phyloP scores from a whole-genome alignment of 1,284 basidiomycete genomes.

The Leccinum pallidistipes region DNA sequence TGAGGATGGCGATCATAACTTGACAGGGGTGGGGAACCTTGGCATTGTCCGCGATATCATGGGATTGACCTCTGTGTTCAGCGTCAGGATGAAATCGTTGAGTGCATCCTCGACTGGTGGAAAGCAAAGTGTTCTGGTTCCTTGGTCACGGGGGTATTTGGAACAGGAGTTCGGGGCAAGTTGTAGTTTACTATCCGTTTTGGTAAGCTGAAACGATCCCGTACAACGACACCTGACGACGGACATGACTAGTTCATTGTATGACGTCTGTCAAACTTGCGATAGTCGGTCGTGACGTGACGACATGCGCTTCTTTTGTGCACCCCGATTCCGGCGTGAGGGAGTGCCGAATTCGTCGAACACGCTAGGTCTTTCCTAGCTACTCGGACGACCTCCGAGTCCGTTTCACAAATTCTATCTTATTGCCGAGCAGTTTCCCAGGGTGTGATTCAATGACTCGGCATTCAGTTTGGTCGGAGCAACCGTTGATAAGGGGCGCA shows the following conservation, averaged over 20 bases:
- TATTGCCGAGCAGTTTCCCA: not conserved
- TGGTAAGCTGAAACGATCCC: not conserved
- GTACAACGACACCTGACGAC: not conserved
- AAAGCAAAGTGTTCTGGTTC: conserved; percentile 40
- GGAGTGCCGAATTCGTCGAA: conserved; percentile 4
- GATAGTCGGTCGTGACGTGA: not conserved
- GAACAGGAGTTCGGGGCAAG: conserved; percentile 50
- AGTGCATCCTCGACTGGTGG: conserved; percentile 65
- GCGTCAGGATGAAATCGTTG: conserved; percentile 60
- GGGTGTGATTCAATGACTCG: not conserved
- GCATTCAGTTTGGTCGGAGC: not conserved
- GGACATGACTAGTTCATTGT: not conserved
- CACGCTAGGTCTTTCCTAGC: conserved; percentile 3
- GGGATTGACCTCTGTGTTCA: conserved; percentile 20
- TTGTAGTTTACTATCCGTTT: conserved; percentile 33
- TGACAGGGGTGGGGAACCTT: conserved; percentile 47
- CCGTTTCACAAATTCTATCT: not conserved
- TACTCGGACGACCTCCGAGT: conserved; percentile 6
- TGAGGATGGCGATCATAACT: conserved; percentile 76
- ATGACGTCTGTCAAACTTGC: conserved; percentile 2
- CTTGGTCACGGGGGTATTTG: conserved; percentile 58
- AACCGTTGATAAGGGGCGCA: not conserved
- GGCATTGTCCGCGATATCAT: not conserved
- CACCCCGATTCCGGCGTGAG: not conserved
- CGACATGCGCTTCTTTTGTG: not conserved